Percentiles rank a stretch among this genome's conserved stretches.
Conservation (phyloP, 352 stramenopile species). For the Phytophthora sansomeana region DNA sequence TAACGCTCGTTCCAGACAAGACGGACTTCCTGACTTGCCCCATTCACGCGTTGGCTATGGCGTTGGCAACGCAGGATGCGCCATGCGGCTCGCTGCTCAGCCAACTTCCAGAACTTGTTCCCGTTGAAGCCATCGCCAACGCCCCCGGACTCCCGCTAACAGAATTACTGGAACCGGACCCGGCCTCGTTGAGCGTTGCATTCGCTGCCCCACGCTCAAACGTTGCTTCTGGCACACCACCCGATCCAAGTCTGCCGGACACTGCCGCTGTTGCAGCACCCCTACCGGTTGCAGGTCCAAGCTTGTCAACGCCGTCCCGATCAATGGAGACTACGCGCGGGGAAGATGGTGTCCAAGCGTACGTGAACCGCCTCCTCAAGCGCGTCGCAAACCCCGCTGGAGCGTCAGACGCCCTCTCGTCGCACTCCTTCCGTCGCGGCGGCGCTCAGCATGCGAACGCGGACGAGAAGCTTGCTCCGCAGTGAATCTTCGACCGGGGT, state of each 20-base stretch:
- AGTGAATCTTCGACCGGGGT: slow-evolving; percentile 23
- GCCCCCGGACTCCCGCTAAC: no score
- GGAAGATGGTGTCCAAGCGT: slow-evolving; percentile 21
- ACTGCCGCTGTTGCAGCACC: background rate
- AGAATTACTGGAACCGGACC: background rate
- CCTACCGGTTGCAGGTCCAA: slow-evolving; percentile 6
- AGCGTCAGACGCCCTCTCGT: background rate
- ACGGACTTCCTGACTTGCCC: slow-evolving; percentile 23
- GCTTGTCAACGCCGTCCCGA: background rate
- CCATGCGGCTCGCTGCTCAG: slow-evolving; percentile 15
- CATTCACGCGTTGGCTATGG: slow-evolving; percentile 21
- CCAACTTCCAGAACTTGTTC: slow-evolving; percentile 14
- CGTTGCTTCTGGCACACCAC: no score
- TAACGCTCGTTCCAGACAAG: slow-evolving; percentile 42
- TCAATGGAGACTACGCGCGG: background rate
- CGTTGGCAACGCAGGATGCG: slow-evolving; percentile 23
- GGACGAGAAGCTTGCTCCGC: slow-evolving; percentile 14
- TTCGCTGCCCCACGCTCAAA: no score
- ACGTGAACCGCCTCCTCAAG: slow-evolving; percentile 39
- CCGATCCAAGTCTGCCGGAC: background rate
- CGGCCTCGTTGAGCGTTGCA: no score
- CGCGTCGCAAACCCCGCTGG: slow-evolving; percentile 5
- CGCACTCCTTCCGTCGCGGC: slow-evolving; percentile 38
- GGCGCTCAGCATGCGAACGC: slow-evolving; percentile 37
- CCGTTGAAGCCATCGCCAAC: background rate